Evolutionary conservation across 2,329 filamentous ascomycete species (phyloP).

Genomic region (Helotiales sp.): DNA sequence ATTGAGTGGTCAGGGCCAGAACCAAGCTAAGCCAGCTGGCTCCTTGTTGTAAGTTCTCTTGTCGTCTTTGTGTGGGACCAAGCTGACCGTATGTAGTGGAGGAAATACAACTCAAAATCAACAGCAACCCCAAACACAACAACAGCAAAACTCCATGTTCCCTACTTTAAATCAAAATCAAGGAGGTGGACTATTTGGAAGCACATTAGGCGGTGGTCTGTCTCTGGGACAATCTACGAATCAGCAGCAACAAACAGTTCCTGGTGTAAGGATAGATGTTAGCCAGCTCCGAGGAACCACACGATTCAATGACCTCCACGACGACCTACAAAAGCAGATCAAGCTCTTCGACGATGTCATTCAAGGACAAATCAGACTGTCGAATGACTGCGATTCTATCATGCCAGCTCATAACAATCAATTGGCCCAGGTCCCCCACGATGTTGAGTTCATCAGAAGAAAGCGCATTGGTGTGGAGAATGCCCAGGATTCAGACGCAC

Average conservation of each 20-base stretch:
- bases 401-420: slow-evolving; percentile 66
- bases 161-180: slow-evolving; percentile 28
- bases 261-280: slow-evolving; percentile 79
- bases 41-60: slow-evolving; percentile 41
- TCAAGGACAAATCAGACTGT: slow-evolving; percentile 76
- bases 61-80: slow-evolving; percentile 4
- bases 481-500: slow-evolving; percentile 65
- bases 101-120: slow-evolving; percentile 34
- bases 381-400: slow-evolving; percentile 76
- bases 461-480: slow-evolving; percentile 67
- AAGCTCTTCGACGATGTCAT: slow-evolving; percentile 80
- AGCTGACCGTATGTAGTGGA: slow-evolving; percentile 34
- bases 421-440: slow-evolving; percentile 66
- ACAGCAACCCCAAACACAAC: slow-evolving; percentile 31
- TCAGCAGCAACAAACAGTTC: slow-evolving; percentile 59
- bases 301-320: slow-evolving; percentile 87
- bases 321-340: slow-evolving; percentile 80
- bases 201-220: slow-evolving; percentile 29
- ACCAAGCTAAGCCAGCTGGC: slow-evolving; percentile 39
- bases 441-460: slow-evolving; percentile 66
- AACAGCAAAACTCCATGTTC: slow-evolving; percentile 31
- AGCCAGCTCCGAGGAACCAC: slow-evolving; percentile 83
- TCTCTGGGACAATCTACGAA: slow-evolving; percentile 54
- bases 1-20: slow-evolving; percentile 34
- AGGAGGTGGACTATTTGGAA: slow-evolving; percentile 40